phyloP scores from a whole-genome alignment of 805 yeast genomes.

The Martiniozyma abietophila region DNA sequence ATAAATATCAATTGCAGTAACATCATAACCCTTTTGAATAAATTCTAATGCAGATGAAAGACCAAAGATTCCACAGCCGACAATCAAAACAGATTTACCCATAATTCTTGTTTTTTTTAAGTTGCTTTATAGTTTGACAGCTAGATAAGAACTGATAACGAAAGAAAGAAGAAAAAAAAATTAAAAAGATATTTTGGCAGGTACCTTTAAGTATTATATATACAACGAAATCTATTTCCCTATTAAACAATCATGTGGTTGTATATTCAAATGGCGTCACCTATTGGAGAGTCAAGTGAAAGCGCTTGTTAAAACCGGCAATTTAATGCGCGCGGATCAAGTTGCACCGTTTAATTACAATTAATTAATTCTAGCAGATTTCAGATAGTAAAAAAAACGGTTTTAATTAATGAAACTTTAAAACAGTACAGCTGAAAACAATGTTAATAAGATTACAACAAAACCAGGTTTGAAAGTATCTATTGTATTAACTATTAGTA shows the following conservation, averaged over 20 bases:
- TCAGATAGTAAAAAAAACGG: background rate
- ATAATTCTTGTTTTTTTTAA: slow-evolving; percentile 3
- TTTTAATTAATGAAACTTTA: background rate
- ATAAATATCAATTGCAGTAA: slow-evolving; percentile 32
- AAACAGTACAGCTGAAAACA: background rate
- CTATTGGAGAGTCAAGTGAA: too few species aligned
- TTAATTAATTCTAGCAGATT: background rate
- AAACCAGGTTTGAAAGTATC: background rate
- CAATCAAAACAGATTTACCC: slow-evolving; percentile 17
- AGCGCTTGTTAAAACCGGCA: too few species aligned
- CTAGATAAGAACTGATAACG: background rate
- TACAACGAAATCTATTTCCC: background rate
- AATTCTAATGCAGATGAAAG: slow-evolving; percentile 34
- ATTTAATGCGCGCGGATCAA: slow-evolving; percentile 6
- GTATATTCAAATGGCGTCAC: too few species aligned
- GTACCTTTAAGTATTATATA: background rate
- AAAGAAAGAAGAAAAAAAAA: background rate
- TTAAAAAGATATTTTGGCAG: background rate
- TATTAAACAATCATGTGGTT: too few species aligned
- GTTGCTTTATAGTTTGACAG: background rate
- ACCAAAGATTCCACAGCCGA: slow-evolving; percentile 38
- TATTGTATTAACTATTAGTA: too few species aligned
- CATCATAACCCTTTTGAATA: slow-evolving; percentile 24
- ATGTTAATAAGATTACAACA: background rate
- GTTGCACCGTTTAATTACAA: slow-evolving; percentile 1